A percentile compares a stretch with the other conserved stretches of the same genome.
Evolutionary conservation across 352 stramenopile genomes (phyloP).

Genomic region (Lagenidium giganteum): DNA sequence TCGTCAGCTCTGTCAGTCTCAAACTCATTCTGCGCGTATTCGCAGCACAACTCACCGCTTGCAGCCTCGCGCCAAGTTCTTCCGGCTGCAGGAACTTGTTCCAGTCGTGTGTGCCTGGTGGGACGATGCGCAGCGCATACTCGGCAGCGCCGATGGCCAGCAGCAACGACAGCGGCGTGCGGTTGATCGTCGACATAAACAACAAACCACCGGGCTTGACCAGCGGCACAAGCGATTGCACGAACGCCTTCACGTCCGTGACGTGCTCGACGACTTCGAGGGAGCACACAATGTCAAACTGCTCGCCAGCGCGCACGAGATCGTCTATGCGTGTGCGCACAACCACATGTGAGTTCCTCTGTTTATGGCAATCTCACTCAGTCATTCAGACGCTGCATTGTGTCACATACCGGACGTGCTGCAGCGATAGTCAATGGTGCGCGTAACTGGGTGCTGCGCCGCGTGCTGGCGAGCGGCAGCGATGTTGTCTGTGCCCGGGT

Average conservation of each 20-base stretch:
- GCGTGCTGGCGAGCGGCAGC: slow-evolving; percentile 64
- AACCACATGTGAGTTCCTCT: slow-evolving; percentile 2
- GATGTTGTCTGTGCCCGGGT: slow-evolving; percentile 72
- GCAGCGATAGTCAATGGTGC: slow-evolving; percentile 74
- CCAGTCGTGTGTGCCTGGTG: slow-evolving; percentile 81
- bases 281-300: slow-evolving; percentile 84
- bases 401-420: slow-evolving; percentile 53
- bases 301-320: slow-evolving; percentile 54
- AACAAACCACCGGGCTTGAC: slow-evolving; percentile 78
- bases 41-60: slow-evolving; percentile 23
- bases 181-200: slow-evolving; percentile 86
- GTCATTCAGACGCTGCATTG: not conserved
- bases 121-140: slow-evolving; percentile 69
- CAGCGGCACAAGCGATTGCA: slow-evolving; percentile 68
- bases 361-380: slow-evolving; percentile 1
- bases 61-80: slow-evolving; percentile 53
- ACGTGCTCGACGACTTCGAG: slow-evolving; percentile 86
- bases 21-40: not conserved
- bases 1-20: not conserved
- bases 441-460: slow-evolving; percentile 37
- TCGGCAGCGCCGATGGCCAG: slow-evolving; percentile 73
- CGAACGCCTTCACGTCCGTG: slow-evolving; percentile 56
- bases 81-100: slow-evolving; percentile 77
- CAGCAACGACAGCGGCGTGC: slow-evolving; percentile 55
- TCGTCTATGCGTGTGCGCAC: slow-evolving; percentile 36